Percentiles rank a stretch among this genome's conserved stretches.
Evolutionary conservation across 768 basidiomycete species (phyloP).

Genomic region (Podaxis carcinomalis): DNA sequence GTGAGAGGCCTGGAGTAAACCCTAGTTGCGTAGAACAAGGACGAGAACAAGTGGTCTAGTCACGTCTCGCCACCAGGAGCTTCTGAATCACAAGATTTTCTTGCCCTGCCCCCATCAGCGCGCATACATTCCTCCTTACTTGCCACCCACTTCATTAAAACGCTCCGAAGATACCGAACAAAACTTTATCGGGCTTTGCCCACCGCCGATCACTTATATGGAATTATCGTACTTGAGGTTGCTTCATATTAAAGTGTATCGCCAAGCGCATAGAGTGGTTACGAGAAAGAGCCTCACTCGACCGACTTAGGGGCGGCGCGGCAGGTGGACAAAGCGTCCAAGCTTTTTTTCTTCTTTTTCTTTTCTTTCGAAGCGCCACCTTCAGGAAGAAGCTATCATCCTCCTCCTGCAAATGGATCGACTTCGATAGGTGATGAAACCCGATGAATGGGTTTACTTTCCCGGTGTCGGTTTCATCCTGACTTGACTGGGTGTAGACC

Average conservation of each 20-base stretch:
- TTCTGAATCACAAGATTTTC: not conserved
- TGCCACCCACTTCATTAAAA: not conserved
- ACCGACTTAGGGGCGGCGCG: not conserved
- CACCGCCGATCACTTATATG: slow-evolving; percentile 1
- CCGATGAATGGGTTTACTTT: not conserved
- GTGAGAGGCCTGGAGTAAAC: no score
- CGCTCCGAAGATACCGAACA: not conserved
- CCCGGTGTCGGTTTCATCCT: not conserved
- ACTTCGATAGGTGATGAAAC: not conserved
- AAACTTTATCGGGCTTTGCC: not conserved
- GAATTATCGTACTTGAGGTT: not conserved
- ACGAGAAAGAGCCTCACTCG: not conserved
- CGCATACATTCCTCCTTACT: not conserved
- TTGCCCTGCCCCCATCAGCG: not conserved
- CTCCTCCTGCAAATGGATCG: not conserved
- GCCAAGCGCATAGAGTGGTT: not conserved
- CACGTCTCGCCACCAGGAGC: not conserved
- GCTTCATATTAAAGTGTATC: not conserved
- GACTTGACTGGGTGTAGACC: not conserved
- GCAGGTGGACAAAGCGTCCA: not conserved
- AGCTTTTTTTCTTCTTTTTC: no score
- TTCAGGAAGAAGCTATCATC: not conserved
- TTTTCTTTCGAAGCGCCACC: not conserved
- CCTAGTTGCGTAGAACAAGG: no score
- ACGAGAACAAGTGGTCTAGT: no score